Base-by-base conservation (phyloP, 345 rosid genomes). In the Moricandia arvensis region DNA sequence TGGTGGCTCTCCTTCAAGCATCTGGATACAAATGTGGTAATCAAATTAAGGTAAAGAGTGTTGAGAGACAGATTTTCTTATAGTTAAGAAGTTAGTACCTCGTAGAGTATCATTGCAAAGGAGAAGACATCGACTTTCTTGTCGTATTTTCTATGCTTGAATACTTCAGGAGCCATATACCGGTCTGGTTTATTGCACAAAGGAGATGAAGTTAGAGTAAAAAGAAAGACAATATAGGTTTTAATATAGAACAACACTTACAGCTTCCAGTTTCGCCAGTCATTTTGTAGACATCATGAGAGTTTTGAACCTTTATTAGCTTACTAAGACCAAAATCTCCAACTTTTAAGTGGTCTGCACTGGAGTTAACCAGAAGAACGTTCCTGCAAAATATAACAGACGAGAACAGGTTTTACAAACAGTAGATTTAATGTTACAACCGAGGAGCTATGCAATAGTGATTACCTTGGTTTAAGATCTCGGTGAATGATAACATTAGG, bases 91-190 rank as follows among this genome's bases (percentile, higher is more conserved):
- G 33, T 66, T 74, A 4, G 47, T 87, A 95, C 97, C 98, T 95
- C 96, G 61, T 85, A 92, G 16, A 95, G 89, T 72, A 95, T 95
- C 99, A 95, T 95, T 17, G 91, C 99, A 66, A 95, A 95, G 18
- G 98, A 95, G 87, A 92, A 95, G 76, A 95, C 99, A 77, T 95
- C 99, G 64, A 95, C 99, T 83, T 92, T 95, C 87, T 95, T 95
- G 85, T 95, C 99, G 9, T 92, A 95, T 87, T 81, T 92, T 77
- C 94, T 85, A 82, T 95, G 97, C 86, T 73, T 95, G 90, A 95
- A 95, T 72, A 95, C 97, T 83, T 95, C 99, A 57, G 99, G 99
- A 85, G 99, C 99, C 99, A 95, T 95, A 68, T 95, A 95, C 18
- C 97, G 97, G 68, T 95, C 99, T 95, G 81, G 72, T 91, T 80